phyloP scores from a whole-genome alignment of 129 eudicot genomes.

The Sambucus nigra region DNA sequence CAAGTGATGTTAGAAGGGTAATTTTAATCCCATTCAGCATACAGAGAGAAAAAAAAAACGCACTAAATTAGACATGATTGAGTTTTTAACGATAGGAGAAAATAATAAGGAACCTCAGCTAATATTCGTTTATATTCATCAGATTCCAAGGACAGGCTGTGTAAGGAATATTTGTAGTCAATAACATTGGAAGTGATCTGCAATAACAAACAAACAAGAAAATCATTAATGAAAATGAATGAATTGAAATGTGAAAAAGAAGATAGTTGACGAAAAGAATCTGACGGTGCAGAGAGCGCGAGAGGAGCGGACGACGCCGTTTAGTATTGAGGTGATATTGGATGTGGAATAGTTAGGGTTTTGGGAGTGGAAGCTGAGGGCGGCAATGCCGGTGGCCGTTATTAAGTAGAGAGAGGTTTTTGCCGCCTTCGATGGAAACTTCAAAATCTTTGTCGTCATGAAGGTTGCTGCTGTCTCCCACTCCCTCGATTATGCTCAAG shows the following conservation, averaged over 20 bases:
- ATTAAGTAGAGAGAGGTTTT: conserved; percentile 32
- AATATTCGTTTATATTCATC: conserved; percentile 44
- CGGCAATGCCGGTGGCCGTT: conserved; percentile 35
- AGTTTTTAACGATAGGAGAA: not conserved
- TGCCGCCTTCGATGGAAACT: conserved; percentile 24
- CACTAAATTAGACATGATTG: too few species aligned
- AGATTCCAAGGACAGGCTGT: conserved; percentile 40
- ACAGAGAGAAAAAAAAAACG: too few species aligned
- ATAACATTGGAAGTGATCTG: conserved; percentile 59
- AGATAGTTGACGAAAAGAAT: not conserved
- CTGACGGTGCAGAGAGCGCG: conserved; percentile 65
- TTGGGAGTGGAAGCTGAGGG: conserved; percentile 26
- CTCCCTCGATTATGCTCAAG: not conserved
- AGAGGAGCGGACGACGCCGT: conserved; percentile 72
- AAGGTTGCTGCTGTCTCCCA: conserved; percentile 1
- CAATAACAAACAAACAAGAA: conserved; percentile 8
- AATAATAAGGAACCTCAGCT: conserved; percentile 44
- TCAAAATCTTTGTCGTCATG: conserved; percentile 31
- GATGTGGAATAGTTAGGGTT: conserved; percentile 15
- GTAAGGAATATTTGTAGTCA: conserved; percentile 84
- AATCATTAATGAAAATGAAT: not conserved
- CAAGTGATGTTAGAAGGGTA: too few species aligned
- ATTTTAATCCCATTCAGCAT: too few species aligned
- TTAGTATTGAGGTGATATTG: conserved; percentile 22
- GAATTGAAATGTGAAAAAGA: not conserved